These are phyloP conservation scores for Alloteropsis semialata DNA, from an alignment of 176 grass and related monocot species.

Conservation along the genomic window DNA sequence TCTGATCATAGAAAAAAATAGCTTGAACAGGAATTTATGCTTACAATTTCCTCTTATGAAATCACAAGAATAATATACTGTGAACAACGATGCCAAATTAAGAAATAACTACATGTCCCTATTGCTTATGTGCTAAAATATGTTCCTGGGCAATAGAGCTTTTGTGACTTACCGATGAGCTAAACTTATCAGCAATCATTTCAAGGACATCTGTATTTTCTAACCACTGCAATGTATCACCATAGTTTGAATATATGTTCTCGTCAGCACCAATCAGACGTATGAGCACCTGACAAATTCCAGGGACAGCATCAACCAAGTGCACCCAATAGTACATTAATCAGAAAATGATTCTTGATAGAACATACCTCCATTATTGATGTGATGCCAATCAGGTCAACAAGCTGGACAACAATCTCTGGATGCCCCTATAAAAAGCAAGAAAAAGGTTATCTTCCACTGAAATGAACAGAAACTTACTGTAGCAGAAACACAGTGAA, in stretches of 20 bases:
- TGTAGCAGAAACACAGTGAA: background rate
- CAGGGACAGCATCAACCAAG: conserved; percentile 30
- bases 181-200: conserved; percentile 92
- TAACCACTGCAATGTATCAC: conserved; percentile 89
- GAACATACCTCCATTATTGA: conserved; percentile 83
- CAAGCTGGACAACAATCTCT: conserved; percentile 85
- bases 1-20: background rate
- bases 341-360: conserved; percentile 4
- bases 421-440: conserved; percentile 61
- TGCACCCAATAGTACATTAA: conserved; percentile 20
- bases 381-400: conserved; percentile 96
- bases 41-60: conserved; percentile 16
- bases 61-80: conserved; percentile 10
- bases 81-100: background rate
- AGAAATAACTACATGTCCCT: background rate
- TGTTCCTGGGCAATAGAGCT: background rate
- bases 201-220: conserved; percentile 96
- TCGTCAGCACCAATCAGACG: conserved; percentile 96
- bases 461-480: background rate
- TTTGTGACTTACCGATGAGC: conserved; percentile 74
- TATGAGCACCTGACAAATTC: conserved; percentile 72
- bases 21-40: background rate
- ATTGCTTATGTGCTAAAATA: background rate
- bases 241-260: conserved; percentile 85
- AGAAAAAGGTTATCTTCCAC: background rate